Percentiles rank a stretch among this genome's conserved stretches.
Evolutionary conservation across 495 filamentous ascomycete genomes (phyloP).

Genomic region (Aspergillus bertholletiae): DNA sequence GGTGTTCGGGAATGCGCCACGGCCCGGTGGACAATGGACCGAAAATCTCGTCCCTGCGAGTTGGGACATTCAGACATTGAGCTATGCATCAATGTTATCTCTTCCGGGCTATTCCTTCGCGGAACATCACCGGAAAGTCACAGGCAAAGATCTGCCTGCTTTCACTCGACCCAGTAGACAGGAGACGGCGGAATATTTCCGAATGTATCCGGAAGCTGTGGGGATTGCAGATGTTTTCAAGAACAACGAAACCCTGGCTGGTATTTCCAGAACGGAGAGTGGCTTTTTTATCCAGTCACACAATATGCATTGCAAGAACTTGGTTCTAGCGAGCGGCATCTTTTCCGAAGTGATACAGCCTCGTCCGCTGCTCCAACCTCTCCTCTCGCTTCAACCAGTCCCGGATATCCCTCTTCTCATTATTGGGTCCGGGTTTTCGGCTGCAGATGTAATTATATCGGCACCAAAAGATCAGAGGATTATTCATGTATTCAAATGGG

Average conservation of each 20-base stretch:
- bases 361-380: constrained; percentile 41
- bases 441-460: constrained; percentile 61
- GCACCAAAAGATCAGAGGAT: constrained; percentile 49
- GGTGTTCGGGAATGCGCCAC: constrained; percentile 51
- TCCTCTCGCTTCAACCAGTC: constrained; percentile 24
- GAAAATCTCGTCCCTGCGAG: constrained; percentile 52
- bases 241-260: constrained; percentile 36
- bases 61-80: constrained; percentile 57
- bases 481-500: constrained; percentile 63
- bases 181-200: constrained; percentile 58
- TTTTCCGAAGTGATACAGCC: constrained; percentile 57
- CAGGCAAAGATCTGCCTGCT: constrained; percentile 43
- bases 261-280: constrained; percentile 39
- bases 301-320: constrained; percentile 53
- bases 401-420: constrained; percentile 45
- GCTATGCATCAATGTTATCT: constrained; percentile 65
- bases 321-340: constrained; percentile 63
- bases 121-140: constrained; percentile 44
- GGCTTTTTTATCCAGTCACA: constrained; percentile 55
- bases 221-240: constrained; percentile 51
- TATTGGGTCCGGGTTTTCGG: constrained; percentile 63
- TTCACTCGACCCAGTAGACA: constrained; percentile 56
- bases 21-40: constrained; percentile 62
- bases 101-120: constrained; percentile 61
- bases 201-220: constrained; percentile 51